Evolutionary conservation across 768 basidiomycete genomes (phyloP), one percentile per base, ranked within the genome.

Genomic region (Leccinum boreale): DNA sequence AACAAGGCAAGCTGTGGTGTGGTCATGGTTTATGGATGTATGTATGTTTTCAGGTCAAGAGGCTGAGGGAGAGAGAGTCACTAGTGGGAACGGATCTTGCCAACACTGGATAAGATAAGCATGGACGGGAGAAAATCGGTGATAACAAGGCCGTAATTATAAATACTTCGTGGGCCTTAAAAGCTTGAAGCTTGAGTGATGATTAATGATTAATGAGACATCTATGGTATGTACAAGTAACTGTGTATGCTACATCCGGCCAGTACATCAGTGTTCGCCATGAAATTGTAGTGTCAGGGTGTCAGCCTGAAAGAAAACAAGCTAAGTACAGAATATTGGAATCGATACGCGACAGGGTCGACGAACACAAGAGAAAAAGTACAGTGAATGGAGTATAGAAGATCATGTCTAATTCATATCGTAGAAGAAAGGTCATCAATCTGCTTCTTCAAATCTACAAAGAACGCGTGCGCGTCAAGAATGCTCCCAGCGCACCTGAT

Each of bases 1-100:
- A 95, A 97, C 4, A 84, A 65, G 19, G 91, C 94, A 49, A 96
- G 86, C 67, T 90, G 89, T 49, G 90, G 85, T 55, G 80, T 81
- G 44, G 83, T 68, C 87, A 88, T 89, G 68, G 17, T 55, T 67
- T 69, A 67, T 63, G 36, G 46, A 42, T 48, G 58, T 49, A 11
- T n/a, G 29, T 48, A 24, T n/a, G 9, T 26, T 51, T 44, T 35
- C 31, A 33, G 12, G 36, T 26, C 26, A 14, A 24, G 31, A 33
- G 31, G 48, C 1, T 35, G 17, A 17, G 49, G 47, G 11, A 26
- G 44, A 21, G 44, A 26, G 14, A 31, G 19, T 26, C 7, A 23
- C 39, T 47, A 28, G 8, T 28, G 28, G 53, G 47, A 36, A 55
- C 66, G 65, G 66, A 67, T 65, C 66, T 59, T 55, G 12, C n/a